Evolutionary conservation across 345 rosid species (phyloP), one percentile per base, ranked within the genome.

Genomic region (Geranium rotundifolium): DNA sequence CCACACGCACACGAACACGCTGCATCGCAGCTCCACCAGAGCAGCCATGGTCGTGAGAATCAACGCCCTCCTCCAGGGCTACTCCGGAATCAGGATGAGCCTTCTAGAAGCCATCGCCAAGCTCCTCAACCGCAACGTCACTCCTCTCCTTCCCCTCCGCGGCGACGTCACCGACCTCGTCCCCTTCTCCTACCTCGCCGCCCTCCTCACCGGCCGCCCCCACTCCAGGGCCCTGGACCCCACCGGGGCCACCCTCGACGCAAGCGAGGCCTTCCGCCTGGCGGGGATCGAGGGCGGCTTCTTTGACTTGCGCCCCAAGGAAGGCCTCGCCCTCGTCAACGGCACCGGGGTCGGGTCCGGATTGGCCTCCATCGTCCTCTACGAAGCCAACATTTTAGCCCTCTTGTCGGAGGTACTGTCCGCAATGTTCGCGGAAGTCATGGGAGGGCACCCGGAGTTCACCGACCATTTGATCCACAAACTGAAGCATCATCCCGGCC

Each of bases 401-500:
- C 64, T 85, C 29, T 58, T 81, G 41, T 75, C 88, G 1, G 88
- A 79, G 65, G 78, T 85, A 29, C 37, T 82, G 65, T 81, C 84
- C 0, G 88, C 85, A 0, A 75, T 81, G 60, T 81, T 82, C 29
- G 80, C 85, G 0, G 90, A 85, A 64, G 88, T 79, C 37, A 85
- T 82, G 85, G 73, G 60, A 4, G 90, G 87, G 27, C 82, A 82
- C 17, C 81, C 82, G 0, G 85, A 82, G 75, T 85, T 82, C 46
- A 85, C 87, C 0, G 90, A 85, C 34, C 82, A 80, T 69, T 71
- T 85, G 67, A 85, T 80, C 5, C 90, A 85, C 61, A 82, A 80
- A 29, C 69, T 82, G 60, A 85, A 85, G 76, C 90, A 85, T 13
- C 85, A 82, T 58, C 90, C 90, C 0, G 88, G 88, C 14, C 88